Percentiles rank a stretch among this genome's conserved stretches.
Conservation (phyloP, 208 protist species). For the Crithidia brevicula region DNA sequence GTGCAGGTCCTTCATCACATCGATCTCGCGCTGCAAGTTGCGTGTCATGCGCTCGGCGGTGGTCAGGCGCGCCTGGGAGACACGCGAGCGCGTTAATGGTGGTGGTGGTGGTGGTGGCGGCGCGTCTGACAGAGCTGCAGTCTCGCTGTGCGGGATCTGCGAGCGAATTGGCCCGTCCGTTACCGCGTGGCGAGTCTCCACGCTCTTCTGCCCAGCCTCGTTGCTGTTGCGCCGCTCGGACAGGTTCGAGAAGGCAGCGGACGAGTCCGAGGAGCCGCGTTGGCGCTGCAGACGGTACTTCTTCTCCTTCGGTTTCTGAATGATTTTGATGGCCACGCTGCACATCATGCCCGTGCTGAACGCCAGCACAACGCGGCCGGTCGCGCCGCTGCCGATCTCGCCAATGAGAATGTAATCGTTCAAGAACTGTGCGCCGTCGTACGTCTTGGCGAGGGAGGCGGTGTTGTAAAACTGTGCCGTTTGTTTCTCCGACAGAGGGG, state of each 20-base stretch:
- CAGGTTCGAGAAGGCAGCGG: not conserved
- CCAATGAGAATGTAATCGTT: slow-evolving; percentile 81
- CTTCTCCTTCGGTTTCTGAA: slow-evolving; percentile 58
- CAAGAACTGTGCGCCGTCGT: slow-evolving; percentile 43
- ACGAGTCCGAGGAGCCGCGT: not conserved
- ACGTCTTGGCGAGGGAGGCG: slow-evolving; percentile 32
- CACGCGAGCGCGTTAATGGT: not conserved
- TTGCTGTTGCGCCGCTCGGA: not conserved
- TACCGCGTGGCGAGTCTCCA: too few species aligned
- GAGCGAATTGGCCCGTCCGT: too few species aligned
- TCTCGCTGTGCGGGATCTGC: not conserved
- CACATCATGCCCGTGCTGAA: slow-evolving; percentile 48
- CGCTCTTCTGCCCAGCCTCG: not conserved
- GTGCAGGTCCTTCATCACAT: slow-evolving; percentile 95
- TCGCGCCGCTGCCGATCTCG: slow-evolving; percentile 73
- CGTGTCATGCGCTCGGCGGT: slow-evolving; percentile 35
- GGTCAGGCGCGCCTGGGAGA: slow-evolving; percentile 20
- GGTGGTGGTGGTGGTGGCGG: not conserved
- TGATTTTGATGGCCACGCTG: slow-evolving; percentile 79
- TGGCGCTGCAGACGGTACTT: slow-evolving; percentile 14
- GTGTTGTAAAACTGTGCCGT: slow-evolving; percentile 32
- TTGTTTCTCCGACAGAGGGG: not conserved
- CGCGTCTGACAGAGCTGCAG: not conserved
- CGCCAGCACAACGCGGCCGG: slow-evolving; percentile 67
- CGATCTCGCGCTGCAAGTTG: slow-evolving; percentile 87